Evolutionary conservation across 371 early-diverging fungal genomes (phyloP).

Genomic region (Apophysomyces trapeziformis): DNA sequence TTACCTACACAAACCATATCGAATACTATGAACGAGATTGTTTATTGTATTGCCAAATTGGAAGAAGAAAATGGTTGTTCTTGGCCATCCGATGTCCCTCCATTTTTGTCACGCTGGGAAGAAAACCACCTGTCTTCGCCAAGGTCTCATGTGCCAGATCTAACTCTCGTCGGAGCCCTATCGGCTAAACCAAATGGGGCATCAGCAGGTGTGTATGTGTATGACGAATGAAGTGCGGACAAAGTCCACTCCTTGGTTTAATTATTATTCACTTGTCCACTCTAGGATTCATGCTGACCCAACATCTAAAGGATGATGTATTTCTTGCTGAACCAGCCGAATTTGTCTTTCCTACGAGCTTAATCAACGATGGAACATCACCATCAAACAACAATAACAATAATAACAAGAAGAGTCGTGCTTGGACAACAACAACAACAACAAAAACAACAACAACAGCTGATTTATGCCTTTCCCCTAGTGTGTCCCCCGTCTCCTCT

Average conservation of each 20-base stretch:
- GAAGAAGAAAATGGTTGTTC: neutral
- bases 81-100: neutral
- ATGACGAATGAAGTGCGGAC: constrained; percentile 24
- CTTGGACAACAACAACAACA: constrained; percentile 17
- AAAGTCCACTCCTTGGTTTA: no score
- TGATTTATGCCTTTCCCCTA: constrained; percentile 33
- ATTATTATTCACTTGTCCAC: constrained; percentile 12
- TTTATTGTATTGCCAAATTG: neutral
- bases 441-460: constrained; percentile 17
- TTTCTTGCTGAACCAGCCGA: constrained; percentile 20
- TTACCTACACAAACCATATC: no score
- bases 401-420: neutral
- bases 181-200: constrained; percentile 25
- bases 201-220: constrained; percentile 32
- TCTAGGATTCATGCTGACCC: constrained; percentile 16
- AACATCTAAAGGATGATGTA: constrained; percentile 28
- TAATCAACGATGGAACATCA: no score
- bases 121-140: constrained; percentile 6
- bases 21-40: no score
- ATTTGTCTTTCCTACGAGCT: neutral
- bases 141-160: constrained; percentile 9
- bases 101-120: neutral
- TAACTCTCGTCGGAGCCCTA: constrained; percentile 10
- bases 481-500: constrained; percentile 35
- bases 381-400: no score